phyloP scores from a whole-genome alignment of 768 basidiomycete genomes.

The Leccinum arenicola region DNA sequence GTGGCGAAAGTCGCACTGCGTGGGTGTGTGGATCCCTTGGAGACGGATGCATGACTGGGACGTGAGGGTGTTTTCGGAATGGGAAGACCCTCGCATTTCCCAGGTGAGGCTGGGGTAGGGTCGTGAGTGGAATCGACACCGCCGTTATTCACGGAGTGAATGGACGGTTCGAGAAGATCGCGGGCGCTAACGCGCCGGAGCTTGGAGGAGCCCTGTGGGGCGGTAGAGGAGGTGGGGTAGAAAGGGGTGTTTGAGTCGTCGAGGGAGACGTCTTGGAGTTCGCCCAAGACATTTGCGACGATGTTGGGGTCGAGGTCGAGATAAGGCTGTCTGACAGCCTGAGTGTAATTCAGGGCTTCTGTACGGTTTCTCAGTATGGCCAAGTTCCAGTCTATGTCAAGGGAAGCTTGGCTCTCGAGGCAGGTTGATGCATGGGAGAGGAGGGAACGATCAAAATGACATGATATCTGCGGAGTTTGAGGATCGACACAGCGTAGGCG shows the following conservation, averaged over 20 bases:
- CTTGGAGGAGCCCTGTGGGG: constrained; percentile 3
- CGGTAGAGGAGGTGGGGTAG: background rate
- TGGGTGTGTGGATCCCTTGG: constrained; percentile 13
- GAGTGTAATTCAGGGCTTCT: constrained; percentile 15
- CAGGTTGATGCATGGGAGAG: constrained; percentile 37
- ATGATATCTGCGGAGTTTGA: constrained; percentile 52
- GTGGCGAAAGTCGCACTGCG: constrained; percentile 15
- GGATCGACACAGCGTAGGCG: constrained; percentile 56
- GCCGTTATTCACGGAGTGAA: constrained; percentile 5
- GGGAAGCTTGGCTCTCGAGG: constrained; percentile 53
- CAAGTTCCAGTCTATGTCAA: constrained; percentile 48
- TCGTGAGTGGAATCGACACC: constrained; percentile 5
- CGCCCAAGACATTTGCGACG: constrained; percentile 18
- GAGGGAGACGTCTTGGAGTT: constrained; percentile 15
- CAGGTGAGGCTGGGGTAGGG: constrained; percentile 4
- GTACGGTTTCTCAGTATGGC: constrained; percentile 36
- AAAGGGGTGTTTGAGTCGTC: constrained; percentile 15
- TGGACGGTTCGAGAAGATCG: constrained; percentile 25
- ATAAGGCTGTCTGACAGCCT: constrained; percentile 25
- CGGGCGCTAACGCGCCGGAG: constrained; percentile 18
- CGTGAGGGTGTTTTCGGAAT: constrained; percentile 20
- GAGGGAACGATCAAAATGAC: constrained; percentile 50
- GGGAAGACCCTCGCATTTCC: constrained; percentile 6
- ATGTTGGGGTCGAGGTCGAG: constrained; percentile 24
- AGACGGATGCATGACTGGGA: constrained; percentile 19